These are phyloP conservation scores for Gracilaria gracilis DNA, from an alignment of 23 red algal genomes.

Conservation along the genomic window DNA sequence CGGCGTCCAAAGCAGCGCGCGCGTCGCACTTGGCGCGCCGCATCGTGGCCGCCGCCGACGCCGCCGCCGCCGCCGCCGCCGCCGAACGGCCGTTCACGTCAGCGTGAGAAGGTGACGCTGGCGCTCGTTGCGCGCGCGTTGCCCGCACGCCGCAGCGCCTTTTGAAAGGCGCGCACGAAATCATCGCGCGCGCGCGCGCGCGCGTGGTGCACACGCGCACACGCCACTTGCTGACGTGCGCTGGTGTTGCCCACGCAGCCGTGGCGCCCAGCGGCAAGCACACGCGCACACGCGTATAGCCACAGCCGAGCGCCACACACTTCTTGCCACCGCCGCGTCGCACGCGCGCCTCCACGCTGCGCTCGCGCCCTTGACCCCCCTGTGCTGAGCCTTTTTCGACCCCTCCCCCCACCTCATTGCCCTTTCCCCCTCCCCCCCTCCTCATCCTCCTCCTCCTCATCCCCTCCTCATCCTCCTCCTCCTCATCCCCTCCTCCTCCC, in stretches of 20 bases:
- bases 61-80: too few relatives aligned
- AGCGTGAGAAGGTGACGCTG: too few relatives aligned
- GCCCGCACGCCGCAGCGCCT: neutral
- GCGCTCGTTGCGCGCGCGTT: neutral
- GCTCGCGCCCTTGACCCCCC: neutral
- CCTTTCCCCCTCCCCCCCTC: neutral
- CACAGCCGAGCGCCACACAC: neutral
- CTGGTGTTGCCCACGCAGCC: neutral
- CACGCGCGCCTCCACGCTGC: neutral
- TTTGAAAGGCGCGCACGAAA: neutral
- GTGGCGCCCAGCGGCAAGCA: too few relatives aligned
- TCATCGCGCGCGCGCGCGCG: neutral
- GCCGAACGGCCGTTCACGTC: too few relatives aligned
- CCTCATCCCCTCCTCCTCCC: too few relatives aligned
- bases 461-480: too few relatives aligned
- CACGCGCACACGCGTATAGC: neutral
- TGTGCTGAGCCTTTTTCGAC: neutral
- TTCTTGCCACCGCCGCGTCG: neutral
- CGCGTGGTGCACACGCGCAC: neutral
- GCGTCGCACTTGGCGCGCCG: neutral
- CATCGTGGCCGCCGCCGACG: too few relatives aligned
- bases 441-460: too few relatives aligned
- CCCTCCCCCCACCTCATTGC: neutral
- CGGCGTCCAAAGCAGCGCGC: too few relatives aligned
- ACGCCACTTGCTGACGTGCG: neutral